Percentiles rank a stretch among this genome's conserved stretches.
These are phyloP conservation scores for Rhododendron griersonianum DNA, from an alignment of 148 eudicot genomes.

Conservation along the genomic window DNA sequence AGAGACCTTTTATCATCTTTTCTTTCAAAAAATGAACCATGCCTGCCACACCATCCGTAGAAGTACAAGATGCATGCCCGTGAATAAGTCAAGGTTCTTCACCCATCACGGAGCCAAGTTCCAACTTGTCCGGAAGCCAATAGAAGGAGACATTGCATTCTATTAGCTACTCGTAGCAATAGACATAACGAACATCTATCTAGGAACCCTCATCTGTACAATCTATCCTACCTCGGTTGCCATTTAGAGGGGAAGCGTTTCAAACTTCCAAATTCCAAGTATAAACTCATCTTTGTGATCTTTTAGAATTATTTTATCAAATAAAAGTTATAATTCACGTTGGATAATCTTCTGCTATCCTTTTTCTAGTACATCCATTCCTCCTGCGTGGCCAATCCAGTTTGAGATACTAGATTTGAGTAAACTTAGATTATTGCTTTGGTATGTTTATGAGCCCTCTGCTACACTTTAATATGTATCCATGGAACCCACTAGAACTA, in stretches of 20 bases:
- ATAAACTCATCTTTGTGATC: neutral
- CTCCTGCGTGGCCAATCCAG: neutral
- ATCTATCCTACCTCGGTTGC: neutral
- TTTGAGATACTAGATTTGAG: neutral
- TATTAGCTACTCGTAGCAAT: neutral
- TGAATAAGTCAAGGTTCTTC: constrained; percentile 7
- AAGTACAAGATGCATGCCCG: neutral
- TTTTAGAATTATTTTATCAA: neutral
- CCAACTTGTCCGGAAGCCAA: neutral
- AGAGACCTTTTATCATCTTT: neutral
- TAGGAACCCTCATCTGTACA: neutral
- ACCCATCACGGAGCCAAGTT: constrained; percentile 2
- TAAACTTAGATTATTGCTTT: neutral
- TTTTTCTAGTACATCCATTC: neutral
- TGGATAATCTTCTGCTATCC: neutral
- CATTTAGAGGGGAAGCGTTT: neutral
- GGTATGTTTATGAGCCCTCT: neutral
- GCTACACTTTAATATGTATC: neutral
- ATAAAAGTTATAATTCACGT: neutral
- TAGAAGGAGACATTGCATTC: neutral
- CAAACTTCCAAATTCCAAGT: neutral
- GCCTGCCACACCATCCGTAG: neutral
- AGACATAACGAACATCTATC: neutral
- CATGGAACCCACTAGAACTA: neutral
- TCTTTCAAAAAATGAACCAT: neutral